Percentiles rank a stretch among this genome's conserved stretches.
Conservation (phyloP, 2,329 filamentous ascomycete species). For the Ceratocystis alfenasii region DNA sequence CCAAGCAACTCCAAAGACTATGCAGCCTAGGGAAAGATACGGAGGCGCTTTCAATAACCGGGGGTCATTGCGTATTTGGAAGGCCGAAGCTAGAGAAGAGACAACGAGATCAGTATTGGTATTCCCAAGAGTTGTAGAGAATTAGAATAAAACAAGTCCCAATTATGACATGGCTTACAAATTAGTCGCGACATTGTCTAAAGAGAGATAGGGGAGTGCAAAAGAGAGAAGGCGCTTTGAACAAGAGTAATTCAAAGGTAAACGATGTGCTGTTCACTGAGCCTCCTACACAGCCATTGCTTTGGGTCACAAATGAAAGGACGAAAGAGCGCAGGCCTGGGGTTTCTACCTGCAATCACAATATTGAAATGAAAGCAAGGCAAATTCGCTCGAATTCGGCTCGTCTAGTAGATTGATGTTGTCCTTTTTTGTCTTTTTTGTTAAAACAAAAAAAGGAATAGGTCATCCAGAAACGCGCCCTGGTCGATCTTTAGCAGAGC, state of each 20-base stretch:
- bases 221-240: constrained; percentile 20
- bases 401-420: not conserved
- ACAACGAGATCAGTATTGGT: not conserved
- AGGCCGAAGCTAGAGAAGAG: constrained; percentile 40
- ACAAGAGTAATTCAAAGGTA: constrained; percentile 13
- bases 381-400: not conserved
- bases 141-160: not conserved
- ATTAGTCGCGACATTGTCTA: constrained; percentile 22
- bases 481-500: not conserved
- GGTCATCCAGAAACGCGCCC: not conserved
- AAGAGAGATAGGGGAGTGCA: not conserved
- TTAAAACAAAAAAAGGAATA: not conserved
- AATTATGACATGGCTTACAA: constrained; percentile 10
- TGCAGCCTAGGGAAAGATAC: constrained; percentile 73
- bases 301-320: not conserved
- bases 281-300: not conserved
- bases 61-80: constrained; percentile 66
- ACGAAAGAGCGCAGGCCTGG: not conserved
- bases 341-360: not conserved
- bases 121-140: not conserved
- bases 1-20: constrained; percentile 78
- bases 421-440: not conserved
- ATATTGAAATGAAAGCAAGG: not conserved
- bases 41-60: constrained; percentile 73
- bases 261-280: constrained; percentile 1